Conservation (phyloP, 2,329 filamentous ascomycete species). For the Chaetomium sp. region DNA sequence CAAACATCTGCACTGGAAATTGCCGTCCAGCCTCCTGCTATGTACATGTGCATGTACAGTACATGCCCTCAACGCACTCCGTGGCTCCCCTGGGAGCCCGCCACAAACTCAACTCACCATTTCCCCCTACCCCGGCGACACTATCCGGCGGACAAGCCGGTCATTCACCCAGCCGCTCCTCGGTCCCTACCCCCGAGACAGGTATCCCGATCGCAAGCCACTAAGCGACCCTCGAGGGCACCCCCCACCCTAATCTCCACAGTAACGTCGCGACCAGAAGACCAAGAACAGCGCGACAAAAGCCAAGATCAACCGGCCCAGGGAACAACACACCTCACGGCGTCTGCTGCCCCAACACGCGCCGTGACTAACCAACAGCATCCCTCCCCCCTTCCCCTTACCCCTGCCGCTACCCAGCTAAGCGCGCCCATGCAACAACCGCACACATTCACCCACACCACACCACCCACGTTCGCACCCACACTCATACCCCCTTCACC, state of each 20-base stretch:
- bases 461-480: too few species aligned
- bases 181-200: neutral
- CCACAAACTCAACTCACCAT: neutral
- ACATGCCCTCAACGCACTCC: neutral
- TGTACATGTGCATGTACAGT: neutral
- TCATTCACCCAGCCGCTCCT: neutral
- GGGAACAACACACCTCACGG: neutral
- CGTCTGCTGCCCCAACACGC: neutral
- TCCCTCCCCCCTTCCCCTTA: neutral
- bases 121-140: neutral
- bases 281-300: too few species aligned
- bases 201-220: neutral
- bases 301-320: neutral
- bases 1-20: neutral
- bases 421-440: neutral
- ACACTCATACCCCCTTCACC: too few species aligned
- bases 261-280: neutral
- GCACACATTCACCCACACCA: too few species aligned
- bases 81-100: neutral
- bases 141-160: neutral
- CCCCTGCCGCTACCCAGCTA: neutral
- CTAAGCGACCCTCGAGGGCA: neutral
- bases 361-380: neutral
- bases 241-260: neutral
- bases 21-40: constrained; percentile 6